phyloP scores from a whole-genome alignment of 331 rosid genomes.

The Ulmus americana region DNA sequence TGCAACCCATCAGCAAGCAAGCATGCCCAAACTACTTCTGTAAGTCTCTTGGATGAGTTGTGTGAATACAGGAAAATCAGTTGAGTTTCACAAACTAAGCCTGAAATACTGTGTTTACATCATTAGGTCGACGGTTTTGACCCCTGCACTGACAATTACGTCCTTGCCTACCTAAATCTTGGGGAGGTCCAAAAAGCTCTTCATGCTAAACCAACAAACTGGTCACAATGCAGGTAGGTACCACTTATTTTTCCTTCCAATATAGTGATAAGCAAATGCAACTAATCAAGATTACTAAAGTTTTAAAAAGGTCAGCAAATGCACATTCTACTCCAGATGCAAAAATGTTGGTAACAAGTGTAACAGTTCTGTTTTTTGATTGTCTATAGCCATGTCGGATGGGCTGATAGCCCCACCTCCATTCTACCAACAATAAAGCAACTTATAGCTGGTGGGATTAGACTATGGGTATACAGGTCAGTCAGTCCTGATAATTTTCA shows the following conservation, averaged over 20 bases:
- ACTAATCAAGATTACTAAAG: neutral
- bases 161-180: conserved; percentile 38
- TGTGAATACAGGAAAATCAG: too few species aligned
- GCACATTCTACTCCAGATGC: too few species aligned
- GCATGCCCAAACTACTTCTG: conserved; percentile 19
- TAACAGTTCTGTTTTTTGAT: neutral
- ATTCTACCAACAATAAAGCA: conserved; percentile 36
- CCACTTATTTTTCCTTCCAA: neutral
- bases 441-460: conserved; percentile 37
- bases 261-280: neutral
- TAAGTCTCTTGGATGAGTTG: conserved; percentile 20
- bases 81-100: too few species aligned
- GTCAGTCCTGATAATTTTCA: neutral
- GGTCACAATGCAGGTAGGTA: conserved; percentile 47
- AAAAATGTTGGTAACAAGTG: too few species aligned
- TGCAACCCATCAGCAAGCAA: conserved; percentile 29
- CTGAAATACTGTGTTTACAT: too few species aligned
- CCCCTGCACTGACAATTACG: conserved; percentile 51
- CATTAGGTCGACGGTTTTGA: conserved; percentile 32
- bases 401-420: conserved; percentile 44
- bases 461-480: conserved; percentile 43
- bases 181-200: conserved; percentile 52
- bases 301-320: neutral
- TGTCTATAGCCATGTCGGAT: conserved; percentile 26
- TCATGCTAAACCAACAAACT: conserved; percentile 36